Base-by-base conservation (phyloP, 139 green algal genomes). In the Chlamydomonas sphaeroides region DNA sequence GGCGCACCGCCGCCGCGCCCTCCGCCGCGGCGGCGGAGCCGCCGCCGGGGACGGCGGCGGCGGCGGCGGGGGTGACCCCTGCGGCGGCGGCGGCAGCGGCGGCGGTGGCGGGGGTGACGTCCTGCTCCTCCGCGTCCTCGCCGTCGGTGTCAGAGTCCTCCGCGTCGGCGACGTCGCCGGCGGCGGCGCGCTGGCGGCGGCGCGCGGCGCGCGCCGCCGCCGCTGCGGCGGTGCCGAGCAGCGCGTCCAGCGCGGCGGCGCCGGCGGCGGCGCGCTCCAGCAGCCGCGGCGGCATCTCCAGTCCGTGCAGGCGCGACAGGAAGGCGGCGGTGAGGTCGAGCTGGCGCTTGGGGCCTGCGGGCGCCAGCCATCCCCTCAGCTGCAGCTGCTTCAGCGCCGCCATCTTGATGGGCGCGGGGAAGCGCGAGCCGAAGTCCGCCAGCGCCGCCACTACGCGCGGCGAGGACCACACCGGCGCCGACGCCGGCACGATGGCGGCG, bases 341-440 rank as follows among this genome's bases (percentile, higher is more conserved):
- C 32, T 82, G 75, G 1, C 74, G 74, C 11, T 33, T 33, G 20
- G 61, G 32, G 32, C 42, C 62, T 30, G 42, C 23, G 21, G 61
- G 42, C 21, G 45, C n/a, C 61, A 82, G 45, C 75, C 75, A 82
- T 42, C 75, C 45, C 38, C 75, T 61, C 75, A 51, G 32, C 75
- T 82, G 75, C 62, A 82, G 65, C 75, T 82, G 75, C 75, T 65
- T 49, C 1, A 82, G 75, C 59, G 75, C 75, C 5, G 42, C 62
- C 1, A 62, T 32, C 62, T 82, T 82, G 42, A 39, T 20, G 42
- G 63, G 62, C 26, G 75, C 32, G 15, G 41, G 30, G 62, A 82
- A 82, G 45, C 75, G 75, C 28, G 32, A 23, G 39, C 42, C 62
- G 53, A 82, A 82, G 61, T 82, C 75, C 20, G 23, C 45, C 33